These are phyloP conservation scores for Perkinsus olseni DNA, from an alignment of 169 alveolate species.

Conservation along the genomic window DNA sequence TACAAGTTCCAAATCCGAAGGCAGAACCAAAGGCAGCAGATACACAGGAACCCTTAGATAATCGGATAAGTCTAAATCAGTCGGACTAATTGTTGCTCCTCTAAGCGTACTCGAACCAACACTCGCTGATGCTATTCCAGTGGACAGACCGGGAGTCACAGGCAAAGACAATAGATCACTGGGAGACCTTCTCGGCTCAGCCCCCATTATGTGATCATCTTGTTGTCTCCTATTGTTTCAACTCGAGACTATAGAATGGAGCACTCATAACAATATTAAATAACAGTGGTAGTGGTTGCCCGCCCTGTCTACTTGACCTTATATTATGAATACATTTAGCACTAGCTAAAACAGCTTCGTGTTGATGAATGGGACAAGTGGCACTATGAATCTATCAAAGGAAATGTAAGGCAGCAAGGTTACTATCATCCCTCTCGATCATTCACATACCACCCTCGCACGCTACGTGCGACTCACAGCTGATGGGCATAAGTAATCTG, in stretches of 20 bases:
- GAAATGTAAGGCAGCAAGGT: background rate
- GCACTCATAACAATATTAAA: background rate
- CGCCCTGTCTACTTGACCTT: background rate
- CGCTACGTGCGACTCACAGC: too few species aligned
- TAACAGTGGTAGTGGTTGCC: background rate
- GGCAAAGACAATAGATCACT: background rate
- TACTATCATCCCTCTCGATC: too few species aligned
- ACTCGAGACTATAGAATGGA: background rate
- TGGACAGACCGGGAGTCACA: too few species aligned
- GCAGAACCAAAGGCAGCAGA: background rate
- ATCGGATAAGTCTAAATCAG: background rate
- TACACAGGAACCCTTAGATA: background rate
- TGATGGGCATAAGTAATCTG: too few species aligned
- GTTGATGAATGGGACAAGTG: background rate
- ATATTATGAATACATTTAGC: too few species aligned
- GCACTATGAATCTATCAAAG: too few species aligned
- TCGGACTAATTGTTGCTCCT: background rate
- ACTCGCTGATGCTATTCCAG: too few species aligned
- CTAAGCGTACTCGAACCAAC: background rate
- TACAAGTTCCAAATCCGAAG: background rate
- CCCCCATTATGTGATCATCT: background rate
- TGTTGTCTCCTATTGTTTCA: background rate
- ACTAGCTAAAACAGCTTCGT: background rate
- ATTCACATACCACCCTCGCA: too few species aligned
- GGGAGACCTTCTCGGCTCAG: background rate